Percentiles rank a stretch among this genome's conserved stretches.
Evolutionary conservation across 805 yeast species (phyloP).

Genomic region (Limtongia smithiae): DNA sequence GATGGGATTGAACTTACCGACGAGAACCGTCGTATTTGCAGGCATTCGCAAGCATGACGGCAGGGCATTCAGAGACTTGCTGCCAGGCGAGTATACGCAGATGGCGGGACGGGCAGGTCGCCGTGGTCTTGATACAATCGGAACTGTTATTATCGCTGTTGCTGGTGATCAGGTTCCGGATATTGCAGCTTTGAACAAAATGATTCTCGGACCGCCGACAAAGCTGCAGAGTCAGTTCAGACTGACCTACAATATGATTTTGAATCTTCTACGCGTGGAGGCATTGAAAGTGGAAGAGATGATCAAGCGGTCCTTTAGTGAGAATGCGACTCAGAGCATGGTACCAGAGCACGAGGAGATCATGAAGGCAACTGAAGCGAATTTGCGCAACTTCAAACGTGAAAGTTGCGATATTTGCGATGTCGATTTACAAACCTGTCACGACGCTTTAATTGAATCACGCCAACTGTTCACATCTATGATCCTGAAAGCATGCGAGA

Average conservation of each 20-base stretch:
- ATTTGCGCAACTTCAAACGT: conserved; percentile 42
- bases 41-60: conserved; percentile 90
- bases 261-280: conserved; percentile 86
- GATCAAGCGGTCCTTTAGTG: conserved; percentile 94
- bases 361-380: conserved; percentile 51
- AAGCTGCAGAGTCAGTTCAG: conserved; percentile 88
- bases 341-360: conserved; percentile 79
- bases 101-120: conserved; percentile 99
- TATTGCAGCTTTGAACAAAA: conserved; percentile 54
- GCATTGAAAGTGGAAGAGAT: conserved; percentile 96
- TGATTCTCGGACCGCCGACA: conserved; percentile 84
- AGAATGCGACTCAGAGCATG: conserved; percentile 78
- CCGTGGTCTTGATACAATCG: conserved; percentile 88
- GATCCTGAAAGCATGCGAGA: conserved; percentile 46
- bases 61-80: conserved; percentile 66
- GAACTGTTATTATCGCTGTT: conserved; percentile 92
- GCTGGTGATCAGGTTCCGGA: conserved; percentile 36
- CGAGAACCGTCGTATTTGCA: conserved; percentile 91
- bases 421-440: conserved; percentile 46
- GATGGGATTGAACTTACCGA: conserved; percentile 91
- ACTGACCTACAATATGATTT: conserved; percentile 91
- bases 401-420: conserved; percentile 40
- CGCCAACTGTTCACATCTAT: conserved; percentile 46
- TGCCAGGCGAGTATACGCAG: conserved; percentile 97
- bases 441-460: conserved; percentile 46